Base-by-base conservation (phyloP, 257 asterid genomes). In the Ophiorrhiza pumila region DNA sequence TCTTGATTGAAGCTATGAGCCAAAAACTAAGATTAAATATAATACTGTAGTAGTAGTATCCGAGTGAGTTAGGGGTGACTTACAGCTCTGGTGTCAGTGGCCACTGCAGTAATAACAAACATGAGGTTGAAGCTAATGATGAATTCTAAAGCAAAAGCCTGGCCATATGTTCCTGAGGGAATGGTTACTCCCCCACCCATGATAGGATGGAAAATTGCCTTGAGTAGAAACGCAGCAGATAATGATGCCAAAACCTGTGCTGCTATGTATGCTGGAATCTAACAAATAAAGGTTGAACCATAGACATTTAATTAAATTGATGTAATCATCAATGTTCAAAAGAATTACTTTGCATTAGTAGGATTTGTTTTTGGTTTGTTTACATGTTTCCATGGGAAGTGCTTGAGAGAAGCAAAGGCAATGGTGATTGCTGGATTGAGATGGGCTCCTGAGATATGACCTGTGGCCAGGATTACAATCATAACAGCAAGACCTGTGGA, bases 371-470 rank as follows among this genome's bases (percentile, higher is more conserved):
- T 35, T 13, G 4, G 18, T 41, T 58, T 5, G 9, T 17, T 42
- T 80, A 91, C 96, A 77, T 91, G 84, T 65, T 87, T 91, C 96
- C 97, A 89, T 0, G 97, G 98, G 66, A 93, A 93, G 82, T 89
- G 96, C 34, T 83, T 82, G 71, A 93, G 89, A 50, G 93, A 91
- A 27, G 97, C 98, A 74, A 93, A 93, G 58, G 96, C 96, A 63
- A 93, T 80, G n/a, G 98, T 93, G 62, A 93, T 52, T 0, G 96
- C 79, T 2, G 98, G 98, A 79, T 93, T 93, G 72, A 93, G 89
- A 73, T 93, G 97, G 1, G 98, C 98, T 20, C 98, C 98, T 13
- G 98, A 93, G 81, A 93, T 93, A 77, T 93, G 98, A 14, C 98
- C 97, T 0, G 96, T 93, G n/a, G 98, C 87, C 18, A 91, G 91